A percentile compares a stretch with the other conserved stretches of the same genome.
Evolutionary conservation across 1,284 basidiomycete genomes (phyloP).

Genomic region (Sporisorium scitamineum): DNA sequence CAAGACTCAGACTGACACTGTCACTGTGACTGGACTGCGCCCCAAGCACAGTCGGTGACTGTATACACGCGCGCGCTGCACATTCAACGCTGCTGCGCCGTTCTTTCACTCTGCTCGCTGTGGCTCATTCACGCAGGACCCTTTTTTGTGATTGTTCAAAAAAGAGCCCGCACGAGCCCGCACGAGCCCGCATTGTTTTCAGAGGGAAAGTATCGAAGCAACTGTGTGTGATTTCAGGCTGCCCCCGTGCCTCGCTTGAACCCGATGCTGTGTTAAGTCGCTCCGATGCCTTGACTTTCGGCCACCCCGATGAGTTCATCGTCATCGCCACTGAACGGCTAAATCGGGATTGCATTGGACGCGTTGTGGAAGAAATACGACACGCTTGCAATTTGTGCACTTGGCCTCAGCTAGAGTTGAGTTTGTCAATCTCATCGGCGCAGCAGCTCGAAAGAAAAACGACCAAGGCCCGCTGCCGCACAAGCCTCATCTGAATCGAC

Average conservation of each 20-base stretch:
- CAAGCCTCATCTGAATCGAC: background rate
- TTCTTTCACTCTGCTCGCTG: background rate
- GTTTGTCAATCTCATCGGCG: background rate
- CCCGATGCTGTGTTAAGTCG: too few relatives aligned
- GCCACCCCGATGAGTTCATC: too few relatives aligned
- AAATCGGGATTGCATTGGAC: slow-evolving; percentile 5
- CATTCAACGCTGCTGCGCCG: background rate
- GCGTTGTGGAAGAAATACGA: slow-evolving; percentile 37
- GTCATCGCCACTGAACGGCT: too few relatives aligned
- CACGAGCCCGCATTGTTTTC: too few relatives aligned
- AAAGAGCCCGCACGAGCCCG: background rate
- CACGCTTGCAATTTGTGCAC: slow-evolving; percentile 21
- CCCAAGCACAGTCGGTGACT: too few relatives aligned
- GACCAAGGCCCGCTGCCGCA: background rate
- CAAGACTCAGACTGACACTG: too few relatives aligned
- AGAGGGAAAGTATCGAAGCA: too few relatives aligned
- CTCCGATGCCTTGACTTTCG: too few relatives aligned
- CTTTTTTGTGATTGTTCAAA: background rate
- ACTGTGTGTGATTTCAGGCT: background rate
- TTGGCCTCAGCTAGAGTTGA: slow-evolving; percentile 4
- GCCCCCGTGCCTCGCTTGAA: background rate
- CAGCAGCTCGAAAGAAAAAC: background rate
- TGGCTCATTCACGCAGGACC: background rate
- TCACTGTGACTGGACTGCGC: background rate
- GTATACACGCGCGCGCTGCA: background rate